A percentile compares a stretch with the other conserved stretches of the same genome.
These are phyloP conservation scores for Vitis cinerea DNA, from an alignment of 164 flowering plant genomes.

Conservation along the genomic window DNA sequence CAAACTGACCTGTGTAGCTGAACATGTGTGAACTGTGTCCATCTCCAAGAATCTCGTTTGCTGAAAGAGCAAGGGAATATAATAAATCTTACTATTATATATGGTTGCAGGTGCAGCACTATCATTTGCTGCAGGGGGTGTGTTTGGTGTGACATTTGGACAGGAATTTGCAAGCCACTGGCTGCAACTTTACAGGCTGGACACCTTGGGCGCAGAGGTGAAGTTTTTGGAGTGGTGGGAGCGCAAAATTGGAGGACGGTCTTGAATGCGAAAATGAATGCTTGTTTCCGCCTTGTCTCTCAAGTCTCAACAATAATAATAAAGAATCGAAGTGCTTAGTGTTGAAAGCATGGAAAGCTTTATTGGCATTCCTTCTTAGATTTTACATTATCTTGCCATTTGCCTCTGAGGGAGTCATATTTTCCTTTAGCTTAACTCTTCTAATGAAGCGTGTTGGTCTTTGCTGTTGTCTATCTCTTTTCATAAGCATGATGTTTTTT, in stretches of 20 bases:
- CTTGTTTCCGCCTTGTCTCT: not conserved
- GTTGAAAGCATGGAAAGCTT: too few species aligned
- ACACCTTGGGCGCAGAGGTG: slow-evolving; percentile 73
- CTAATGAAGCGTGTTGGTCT: too few species aligned
- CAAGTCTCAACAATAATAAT: not conserved
- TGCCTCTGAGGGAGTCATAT: too few species aligned
- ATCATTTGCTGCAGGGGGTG: slow-evolving; percentile 70
- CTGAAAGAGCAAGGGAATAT: not conserved
- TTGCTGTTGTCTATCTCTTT: too few species aligned
- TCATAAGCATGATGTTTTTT: too few species aligned
- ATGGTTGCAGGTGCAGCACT: slow-evolving; percentile 64
- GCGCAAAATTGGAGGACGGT: slow-evolving; percentile 34
- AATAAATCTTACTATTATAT: not conserved
- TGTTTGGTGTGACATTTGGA: slow-evolving; percentile 77
- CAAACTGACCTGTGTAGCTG: too few species aligned
- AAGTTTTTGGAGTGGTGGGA: slow-evolving; percentile 89
- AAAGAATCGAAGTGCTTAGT: too few species aligned
- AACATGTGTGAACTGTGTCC: too few species aligned
- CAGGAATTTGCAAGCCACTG: slow-evolving; percentile 69
- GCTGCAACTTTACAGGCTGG: slow-evolving; percentile 70
- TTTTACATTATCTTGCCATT: too few species aligned
- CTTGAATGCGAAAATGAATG: slow-evolving; percentile 9
- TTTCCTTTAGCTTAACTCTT: too few species aligned
- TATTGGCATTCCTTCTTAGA: too few species aligned
- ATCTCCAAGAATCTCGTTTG: too few species aligned